Conservation (phyloP, 2,329 filamentous ascomycete genomes). For the Colletotrichum sp. region DNA sequence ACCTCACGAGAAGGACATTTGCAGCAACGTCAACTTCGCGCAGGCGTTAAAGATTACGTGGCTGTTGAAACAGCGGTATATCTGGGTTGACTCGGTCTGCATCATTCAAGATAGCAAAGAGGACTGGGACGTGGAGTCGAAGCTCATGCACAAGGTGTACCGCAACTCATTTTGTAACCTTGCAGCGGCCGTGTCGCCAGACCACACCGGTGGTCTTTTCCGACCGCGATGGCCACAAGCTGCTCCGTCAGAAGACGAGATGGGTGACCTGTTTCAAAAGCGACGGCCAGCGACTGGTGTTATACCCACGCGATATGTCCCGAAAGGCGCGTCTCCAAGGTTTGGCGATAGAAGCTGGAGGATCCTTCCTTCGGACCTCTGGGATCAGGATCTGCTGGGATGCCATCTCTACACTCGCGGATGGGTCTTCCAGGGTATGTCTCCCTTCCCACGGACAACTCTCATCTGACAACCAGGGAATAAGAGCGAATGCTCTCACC, state of each 20-base stretch:
- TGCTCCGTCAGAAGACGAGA: slow-evolving; percentile 1
- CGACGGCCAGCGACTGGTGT: neutral
- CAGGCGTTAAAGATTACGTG: slow-evolving; percentile 22
- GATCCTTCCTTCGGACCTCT: neutral
- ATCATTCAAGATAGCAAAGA: slow-evolving; percentile 23
- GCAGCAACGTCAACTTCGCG: slow-evolving; percentile 18
- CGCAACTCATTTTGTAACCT: slow-evolving; percentile 21
- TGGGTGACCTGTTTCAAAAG: neutral
- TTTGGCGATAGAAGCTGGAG: neutral
- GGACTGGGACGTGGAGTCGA: slow-evolving; percentile 21
- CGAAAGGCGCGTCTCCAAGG: neutral
- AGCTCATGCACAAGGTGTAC: slow-evolving; percentile 16
- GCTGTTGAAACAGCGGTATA: slow-evolving; percentile 19
- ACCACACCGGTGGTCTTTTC: slow-evolving; percentile 12
- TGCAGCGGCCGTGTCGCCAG: slow-evolving; percentile 13
- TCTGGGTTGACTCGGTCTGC: slow-evolving; percentile 31
- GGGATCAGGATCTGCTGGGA: neutral
- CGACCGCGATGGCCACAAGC: neutral
- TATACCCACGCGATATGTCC: neutral
- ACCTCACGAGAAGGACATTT: neutral
- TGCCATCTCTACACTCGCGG: slow-evolving; percentile 2
- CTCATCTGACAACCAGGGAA: neutral
- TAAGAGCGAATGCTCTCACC: slow-evolving; percentile 23
- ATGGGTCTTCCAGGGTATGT: slow-evolving; percentile 12
- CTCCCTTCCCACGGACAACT: neutral